These are phyloP conservation scores for Pezicula neosporulosa DNA, from an alignment of 2,329 filamentous ascomycete species.

Conservation along the genomic window DNA sequence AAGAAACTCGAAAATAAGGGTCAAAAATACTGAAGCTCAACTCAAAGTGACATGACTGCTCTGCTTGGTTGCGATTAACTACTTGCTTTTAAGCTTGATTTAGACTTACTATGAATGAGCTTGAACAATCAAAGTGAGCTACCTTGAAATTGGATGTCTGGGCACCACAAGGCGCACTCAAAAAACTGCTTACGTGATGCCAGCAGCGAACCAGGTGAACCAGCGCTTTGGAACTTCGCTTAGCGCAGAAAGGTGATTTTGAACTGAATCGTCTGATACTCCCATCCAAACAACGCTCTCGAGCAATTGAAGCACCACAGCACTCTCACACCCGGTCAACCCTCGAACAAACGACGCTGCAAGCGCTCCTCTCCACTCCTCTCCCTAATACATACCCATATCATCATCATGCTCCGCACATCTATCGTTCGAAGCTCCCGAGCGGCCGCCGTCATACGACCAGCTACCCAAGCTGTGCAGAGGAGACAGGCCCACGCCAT, in stretches of 20 bases:
- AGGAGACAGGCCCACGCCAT: slow-evolving; percentile 70
- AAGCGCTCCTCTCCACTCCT: slow-evolving; percentile 1
- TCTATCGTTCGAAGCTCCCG: slow-evolving; percentile 9
- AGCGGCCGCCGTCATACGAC: slow-evolving; percentile 37
- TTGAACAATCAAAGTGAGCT: too few species aligned
- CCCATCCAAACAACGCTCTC: neutral
- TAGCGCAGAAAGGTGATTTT: neutral
- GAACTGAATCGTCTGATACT: neutral
- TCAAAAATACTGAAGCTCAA: too few species aligned
- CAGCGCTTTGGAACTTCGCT: neutral
- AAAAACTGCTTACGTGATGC: too few species aligned
- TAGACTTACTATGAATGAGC: too few species aligned
- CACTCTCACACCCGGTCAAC: neutral
- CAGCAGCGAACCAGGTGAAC: too few species aligned
- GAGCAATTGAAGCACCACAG: neutral
- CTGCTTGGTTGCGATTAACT: too few species aligned
- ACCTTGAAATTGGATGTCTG: too few species aligned
- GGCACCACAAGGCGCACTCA: too few species aligned
- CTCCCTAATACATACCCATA: neutral
- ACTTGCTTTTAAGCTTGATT: too few species aligned
- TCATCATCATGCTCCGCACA: slow-evolving; percentile 13
- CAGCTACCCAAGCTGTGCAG: slow-evolving; percentile 33
- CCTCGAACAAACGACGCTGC: neutral
- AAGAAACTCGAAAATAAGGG: too few species aligned
- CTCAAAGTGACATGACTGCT: too few species aligned